These are phyloP conservation scores for Aspergillus texensis DNA, from an alignment of 2,329 filamentous ascomycete genomes.

Conservation along the genomic window DNA sequence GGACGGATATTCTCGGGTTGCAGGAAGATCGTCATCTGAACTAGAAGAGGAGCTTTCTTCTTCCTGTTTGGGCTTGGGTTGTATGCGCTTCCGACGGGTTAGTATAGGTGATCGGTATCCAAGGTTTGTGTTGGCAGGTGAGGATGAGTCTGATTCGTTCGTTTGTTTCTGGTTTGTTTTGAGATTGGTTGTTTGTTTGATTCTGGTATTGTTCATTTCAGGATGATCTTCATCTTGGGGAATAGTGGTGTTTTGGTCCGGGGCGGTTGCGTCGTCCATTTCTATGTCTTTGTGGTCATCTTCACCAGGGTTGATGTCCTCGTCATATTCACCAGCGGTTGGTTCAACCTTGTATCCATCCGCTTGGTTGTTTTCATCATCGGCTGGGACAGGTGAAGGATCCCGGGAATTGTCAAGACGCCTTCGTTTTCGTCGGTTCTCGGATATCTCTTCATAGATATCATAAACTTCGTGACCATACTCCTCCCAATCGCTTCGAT, in stretches of 20 bases:
- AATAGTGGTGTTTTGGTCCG: not conserved
- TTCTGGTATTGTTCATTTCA: not conserved
- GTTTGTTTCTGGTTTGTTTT: not conserved
- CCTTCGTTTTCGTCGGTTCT: constrained; percentile 35
- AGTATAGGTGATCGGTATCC: not conserved
- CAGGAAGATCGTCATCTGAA: constrained; percentile 5
- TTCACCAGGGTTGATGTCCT: not conserved
- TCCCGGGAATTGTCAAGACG: constrained; percentile 18
- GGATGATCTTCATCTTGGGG: not conserved
- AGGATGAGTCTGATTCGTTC: not conserved
- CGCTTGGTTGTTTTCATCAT: not conserved
- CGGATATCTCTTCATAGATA: constrained; percentile 32
- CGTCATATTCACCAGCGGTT: not conserved
- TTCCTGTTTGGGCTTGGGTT: not conserved
- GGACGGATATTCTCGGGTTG: not conserved
- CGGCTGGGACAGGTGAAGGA: constrained; percentile 5
- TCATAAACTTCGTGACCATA: constrained; percentile 33
- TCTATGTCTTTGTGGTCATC: not conserved
- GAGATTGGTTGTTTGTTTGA: not conserved
- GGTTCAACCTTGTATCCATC: not conserved
- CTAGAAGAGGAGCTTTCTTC: not conserved
- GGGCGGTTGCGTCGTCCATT: not conserved
- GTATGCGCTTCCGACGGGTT: not conserved
- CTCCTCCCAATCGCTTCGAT: constrained; percentile 56
- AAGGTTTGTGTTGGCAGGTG: not conserved